phyloP scores from a whole-genome alignment of 2,329 filamentous ascomycete genomes.

The Tolypocladium tundrense region DNA sequence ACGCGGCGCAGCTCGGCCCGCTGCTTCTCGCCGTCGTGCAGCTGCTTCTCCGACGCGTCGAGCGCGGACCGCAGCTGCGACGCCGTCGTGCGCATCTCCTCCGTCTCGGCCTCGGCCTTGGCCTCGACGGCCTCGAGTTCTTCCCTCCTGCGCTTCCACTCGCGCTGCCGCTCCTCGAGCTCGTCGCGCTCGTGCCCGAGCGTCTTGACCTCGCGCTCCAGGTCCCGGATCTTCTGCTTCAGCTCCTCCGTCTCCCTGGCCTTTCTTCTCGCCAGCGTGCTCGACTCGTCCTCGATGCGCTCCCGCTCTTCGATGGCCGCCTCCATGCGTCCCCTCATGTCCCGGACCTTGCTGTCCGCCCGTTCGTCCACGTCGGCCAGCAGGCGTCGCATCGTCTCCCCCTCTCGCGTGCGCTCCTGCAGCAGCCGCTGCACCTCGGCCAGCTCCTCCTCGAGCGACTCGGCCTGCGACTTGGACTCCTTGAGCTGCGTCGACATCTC shows the following conservation, averaged over 20 bases:
- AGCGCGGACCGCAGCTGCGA: constrained; percentile 67
- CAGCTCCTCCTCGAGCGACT: constrained; percentile 85
- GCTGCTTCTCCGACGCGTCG: constrained; percentile 79
- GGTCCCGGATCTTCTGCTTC: constrained; percentile 65
- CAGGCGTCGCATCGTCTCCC: constrained; percentile 86
- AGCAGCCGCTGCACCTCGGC: constrained; percentile 79
- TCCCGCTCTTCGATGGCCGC: constrained; percentile 89
- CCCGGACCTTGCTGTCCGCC: constrained; percentile 70
- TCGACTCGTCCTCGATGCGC: constrained; percentile 82
- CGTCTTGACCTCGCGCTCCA: constrained; percentile 65
- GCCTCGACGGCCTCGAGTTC: constrained; percentile 65
- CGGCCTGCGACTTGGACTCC: constrained; percentile 71
- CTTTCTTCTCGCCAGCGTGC: constrained; percentile 62
- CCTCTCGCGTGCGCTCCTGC: constrained; percentile 79
- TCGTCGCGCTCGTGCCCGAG: constrained; percentile 69
- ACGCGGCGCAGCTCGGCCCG: constrained; percentile 63
- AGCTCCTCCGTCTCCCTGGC: constrained; percentile 82
- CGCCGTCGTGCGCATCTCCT: constrained; percentile 68
- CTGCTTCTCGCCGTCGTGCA: constrained; percentile 74
- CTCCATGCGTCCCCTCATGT: constrained; percentile 84
- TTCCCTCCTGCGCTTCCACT: constrained; percentile 63
- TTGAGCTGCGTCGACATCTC: constrained; percentile 88
- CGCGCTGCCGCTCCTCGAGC: constrained; percentile 61
- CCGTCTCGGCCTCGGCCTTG: constrained; percentile 60
- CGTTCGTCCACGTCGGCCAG: constrained; percentile 78